Evolutionary conservation across 306 rosid species (phyloP).

Genomic region (Vachellia collinsii): DNA sequence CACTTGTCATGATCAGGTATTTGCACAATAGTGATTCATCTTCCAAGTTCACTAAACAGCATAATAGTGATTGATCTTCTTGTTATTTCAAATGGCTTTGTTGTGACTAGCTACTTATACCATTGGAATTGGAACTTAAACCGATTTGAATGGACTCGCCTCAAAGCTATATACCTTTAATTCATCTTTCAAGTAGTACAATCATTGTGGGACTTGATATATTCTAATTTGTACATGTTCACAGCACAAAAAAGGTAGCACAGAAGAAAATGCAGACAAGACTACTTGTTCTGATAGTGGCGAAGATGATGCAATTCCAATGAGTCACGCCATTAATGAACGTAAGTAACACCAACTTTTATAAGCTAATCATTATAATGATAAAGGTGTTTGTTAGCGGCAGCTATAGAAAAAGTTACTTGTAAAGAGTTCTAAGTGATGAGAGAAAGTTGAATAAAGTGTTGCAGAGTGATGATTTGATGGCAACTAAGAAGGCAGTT

Average conservation of each 20-base stretch:
- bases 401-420: not conserved
- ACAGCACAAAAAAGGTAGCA: constrained; percentile 53
- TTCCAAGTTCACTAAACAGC: too few relatives aligned
- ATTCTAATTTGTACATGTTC: not conserved
- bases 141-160: too few relatives aligned
- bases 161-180: too few relatives aligned
- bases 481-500: too few relatives aligned
- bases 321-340: constrained; percentile 61
- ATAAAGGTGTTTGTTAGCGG: not conserved
- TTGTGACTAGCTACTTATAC: not conserved
- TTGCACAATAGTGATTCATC: not conserved
- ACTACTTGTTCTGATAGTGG: constrained; percentile 58
- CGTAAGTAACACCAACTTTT: constrained; percentile 46
- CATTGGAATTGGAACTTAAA: too few relatives aligned
- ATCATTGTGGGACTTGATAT: too few relatives aligned
- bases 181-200: too few relatives aligned
- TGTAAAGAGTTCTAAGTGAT: not conserved
- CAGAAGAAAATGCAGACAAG: constrained; percentile 54
- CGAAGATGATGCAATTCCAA: constrained; percentile 59
- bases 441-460: not conserved
- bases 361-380: not conserved
- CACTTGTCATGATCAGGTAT: constrained; percentile 49
- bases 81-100: constrained; percentile 3
- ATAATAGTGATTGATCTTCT: not conserved
- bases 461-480: not conserved